phyloP scores from a whole-genome alignment of 257 asterid species.

The Orobanche coerulescens region DNA sequence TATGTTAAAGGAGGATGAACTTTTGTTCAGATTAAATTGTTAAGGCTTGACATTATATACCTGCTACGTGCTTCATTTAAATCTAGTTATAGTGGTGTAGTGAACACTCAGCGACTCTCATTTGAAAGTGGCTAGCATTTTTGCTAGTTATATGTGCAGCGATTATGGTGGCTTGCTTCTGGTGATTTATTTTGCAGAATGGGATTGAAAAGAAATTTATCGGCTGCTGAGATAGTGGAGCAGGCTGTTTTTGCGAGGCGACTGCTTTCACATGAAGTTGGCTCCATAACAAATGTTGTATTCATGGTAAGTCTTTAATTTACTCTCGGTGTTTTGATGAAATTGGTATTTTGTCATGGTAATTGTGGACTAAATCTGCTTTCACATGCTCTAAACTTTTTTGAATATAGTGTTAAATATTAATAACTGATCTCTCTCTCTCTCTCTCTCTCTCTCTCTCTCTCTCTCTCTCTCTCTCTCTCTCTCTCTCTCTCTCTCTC shows the following conservation, averaged over 20 bases:
- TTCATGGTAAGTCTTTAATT: slow-evolving; percentile 59
- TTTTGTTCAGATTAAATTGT: neutral
- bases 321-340: neutral
- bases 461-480: no score
- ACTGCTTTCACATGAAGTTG: slow-evolving; percentile 65
- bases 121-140: slow-evolving; percentile 6
- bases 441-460: no score
- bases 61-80: slow-evolving; percentile 2
- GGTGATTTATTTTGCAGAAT: slow-evolving; percentile 50
- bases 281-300: slow-evolving; percentile 76
- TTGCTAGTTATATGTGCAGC: neutral
- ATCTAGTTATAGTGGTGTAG: neutral
- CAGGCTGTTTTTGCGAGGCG: slow-evolving; percentile 91
- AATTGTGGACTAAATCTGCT: neutral
- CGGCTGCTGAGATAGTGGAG: slow-evolving; percentile 94
- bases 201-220: slow-evolving; percentile 82
- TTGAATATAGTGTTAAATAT: neutral
- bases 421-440: slow-evolving; percentile 1
- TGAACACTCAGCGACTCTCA: neutral
- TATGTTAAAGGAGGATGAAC: slow-evolving; percentile 10
- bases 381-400: slow-evolving; percentile 10
- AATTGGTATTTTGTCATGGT: neutral
- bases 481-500: no score
- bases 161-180: slow-evolving; percentile 5
- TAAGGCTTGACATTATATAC: neutral